Conservation (phyloP, 768 basidiomycete species). For the Crepidotus variabilis region DNA sequence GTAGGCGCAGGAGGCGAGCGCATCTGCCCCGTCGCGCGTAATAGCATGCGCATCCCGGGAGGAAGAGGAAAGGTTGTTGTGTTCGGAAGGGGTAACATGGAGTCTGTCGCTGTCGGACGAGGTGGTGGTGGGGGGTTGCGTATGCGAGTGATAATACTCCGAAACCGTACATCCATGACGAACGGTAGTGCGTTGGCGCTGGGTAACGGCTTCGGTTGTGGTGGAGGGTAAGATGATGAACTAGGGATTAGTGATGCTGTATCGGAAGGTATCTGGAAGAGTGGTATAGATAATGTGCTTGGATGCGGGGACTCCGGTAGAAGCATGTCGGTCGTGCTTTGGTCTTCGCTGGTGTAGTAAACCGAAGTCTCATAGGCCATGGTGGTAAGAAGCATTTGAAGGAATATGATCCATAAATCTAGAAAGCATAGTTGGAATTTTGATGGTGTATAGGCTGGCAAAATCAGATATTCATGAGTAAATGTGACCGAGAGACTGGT, state of each 20-base stretch:
- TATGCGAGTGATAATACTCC: constrained; percentile 51
- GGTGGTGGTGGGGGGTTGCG: constrained; percentile 43
- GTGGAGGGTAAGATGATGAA: constrained; percentile 17
- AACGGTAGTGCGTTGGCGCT: constrained; percentile 31
- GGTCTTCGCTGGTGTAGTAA: constrained; percentile 32
- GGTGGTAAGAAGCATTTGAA: constrained; percentile 64
- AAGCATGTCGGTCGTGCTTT: constrained; percentile 37
- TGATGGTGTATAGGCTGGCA: constrained; percentile 55
- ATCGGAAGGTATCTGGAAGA: constrained; percentile 13
- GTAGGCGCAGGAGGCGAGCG: constrained; percentile 29
- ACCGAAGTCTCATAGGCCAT: constrained; percentile 65
- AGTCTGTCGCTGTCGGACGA: constrained; percentile 22
- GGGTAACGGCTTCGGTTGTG: constrained; percentile 13
- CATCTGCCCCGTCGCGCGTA: constrained; percentile 44
- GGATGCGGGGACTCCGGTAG: constrained; percentile 20
- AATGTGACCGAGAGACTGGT: not conserved
- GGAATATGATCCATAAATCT: constrained; percentile 61
- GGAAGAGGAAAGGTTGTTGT: constrained; percentile 49
- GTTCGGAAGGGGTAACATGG: constrained; percentile 54
- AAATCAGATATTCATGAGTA: not conserved
- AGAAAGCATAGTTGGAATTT: constrained; percentile 61
- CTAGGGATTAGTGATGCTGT: constrained; percentile 10
- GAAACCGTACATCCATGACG: constrained; percentile 62
- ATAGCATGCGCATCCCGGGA: constrained; percentile 46
- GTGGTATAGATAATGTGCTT: constrained; percentile 13